Percentiles rank a stretch among this genome's conserved stretches.
These are phyloP conservation scores for Epichloe brachyelytri DNA, from an alignment of 2,329 filamentous ascomycete species.

Conservation along the genomic window DNA sequence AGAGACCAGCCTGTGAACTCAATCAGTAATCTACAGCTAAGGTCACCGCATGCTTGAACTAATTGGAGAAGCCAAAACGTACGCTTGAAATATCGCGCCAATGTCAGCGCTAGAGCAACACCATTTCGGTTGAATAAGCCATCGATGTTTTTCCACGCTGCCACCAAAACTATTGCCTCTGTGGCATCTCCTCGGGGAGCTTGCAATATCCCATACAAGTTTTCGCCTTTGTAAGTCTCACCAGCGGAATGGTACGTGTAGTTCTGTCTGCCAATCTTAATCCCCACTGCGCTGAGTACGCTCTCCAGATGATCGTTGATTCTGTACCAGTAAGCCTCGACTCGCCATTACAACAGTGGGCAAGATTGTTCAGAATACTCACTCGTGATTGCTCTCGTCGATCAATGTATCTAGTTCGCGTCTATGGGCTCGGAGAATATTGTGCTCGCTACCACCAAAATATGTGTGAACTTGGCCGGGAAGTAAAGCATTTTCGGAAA, in stretches of 20 bases:
- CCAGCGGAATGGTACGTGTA: conserved; percentile 78
- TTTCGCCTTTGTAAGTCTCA: conserved; percentile 63
- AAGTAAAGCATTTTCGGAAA: conserved; percentile 91
- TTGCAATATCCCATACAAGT: conserved; percentile 86
- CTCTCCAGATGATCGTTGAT: conserved; percentile 60
- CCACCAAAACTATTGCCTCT: conserved; percentile 87
- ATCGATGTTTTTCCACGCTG: conserved; percentile 74
- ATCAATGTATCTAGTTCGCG: conserved; percentile 62
- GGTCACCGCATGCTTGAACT: not conserved
- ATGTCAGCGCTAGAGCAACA: conserved; percentile 70
- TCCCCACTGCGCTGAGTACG: conserved; percentile 63
- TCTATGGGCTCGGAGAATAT: conserved; percentile 81
- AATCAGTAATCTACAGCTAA: conserved; percentile 9
- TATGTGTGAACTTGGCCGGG: conserved; percentile 97
- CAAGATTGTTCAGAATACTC: conserved; percentile 12
- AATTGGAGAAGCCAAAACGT: conserved; percentile 10
- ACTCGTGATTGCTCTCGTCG: conserved; percentile 40
- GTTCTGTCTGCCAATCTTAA: conserved; percentile 80
- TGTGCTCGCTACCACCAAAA: conserved; percentile 90
- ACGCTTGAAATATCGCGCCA: conserved; percentile 91
- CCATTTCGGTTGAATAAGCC: conserved; percentile 73
- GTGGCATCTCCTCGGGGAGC: conserved; percentile 92
- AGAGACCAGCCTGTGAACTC: conserved; percentile 63
- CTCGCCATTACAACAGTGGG: not conserved
- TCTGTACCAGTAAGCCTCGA: conserved; percentile 18